These are phyloP conservation scores for Sanchytrium tribonematis DNA, from an alignment of 371 early-diverging fungal species.

Conservation along the genomic window DNA sequence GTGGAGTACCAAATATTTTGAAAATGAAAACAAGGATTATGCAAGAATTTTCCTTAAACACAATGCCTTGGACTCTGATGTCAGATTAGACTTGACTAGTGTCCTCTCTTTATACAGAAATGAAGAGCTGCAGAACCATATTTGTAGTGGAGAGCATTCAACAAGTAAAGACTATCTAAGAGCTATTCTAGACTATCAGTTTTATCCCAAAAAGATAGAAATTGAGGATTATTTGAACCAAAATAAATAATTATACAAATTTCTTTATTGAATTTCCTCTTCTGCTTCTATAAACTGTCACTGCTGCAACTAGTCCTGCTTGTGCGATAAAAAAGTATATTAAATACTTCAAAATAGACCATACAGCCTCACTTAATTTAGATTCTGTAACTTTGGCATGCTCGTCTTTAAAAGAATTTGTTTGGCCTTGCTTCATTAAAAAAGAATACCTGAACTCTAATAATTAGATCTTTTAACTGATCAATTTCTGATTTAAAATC, in stretches of 20 bases:
- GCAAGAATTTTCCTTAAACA: neutral
- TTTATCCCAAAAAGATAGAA: neutral
- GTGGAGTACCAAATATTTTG: neutral
- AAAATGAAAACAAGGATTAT: neutral
- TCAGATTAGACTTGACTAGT: neutral
- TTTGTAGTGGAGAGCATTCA: neutral
- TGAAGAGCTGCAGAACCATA: neutral
- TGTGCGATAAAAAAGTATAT: too few relatives aligned
- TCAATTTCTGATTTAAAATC: too few relatives aligned
- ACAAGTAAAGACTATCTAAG: neutral
- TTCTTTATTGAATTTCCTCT: too few relatives aligned
- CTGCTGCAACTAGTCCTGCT: too few relatives aligned
- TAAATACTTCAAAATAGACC: too few relatives aligned
- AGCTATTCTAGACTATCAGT: neutral
- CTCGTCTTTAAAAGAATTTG: too few relatives aligned
- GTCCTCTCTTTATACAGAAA: neutral
- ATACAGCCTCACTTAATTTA: too few relatives aligned
- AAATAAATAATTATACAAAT: neutral
- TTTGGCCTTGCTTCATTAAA: too few relatives aligned
- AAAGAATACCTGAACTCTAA: too few relatives aligned
- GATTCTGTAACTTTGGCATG: too few relatives aligned
- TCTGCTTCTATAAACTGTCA: too few relatives aligned
- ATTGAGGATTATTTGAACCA: neutral
- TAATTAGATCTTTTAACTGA: too few relatives aligned
- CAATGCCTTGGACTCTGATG: neutral